Evolutionary conservation across 331 rosid genomes (phyloP), one percentile per base, ranked within the genome.

Genomic region (Phaseolus coccineus): DNA sequence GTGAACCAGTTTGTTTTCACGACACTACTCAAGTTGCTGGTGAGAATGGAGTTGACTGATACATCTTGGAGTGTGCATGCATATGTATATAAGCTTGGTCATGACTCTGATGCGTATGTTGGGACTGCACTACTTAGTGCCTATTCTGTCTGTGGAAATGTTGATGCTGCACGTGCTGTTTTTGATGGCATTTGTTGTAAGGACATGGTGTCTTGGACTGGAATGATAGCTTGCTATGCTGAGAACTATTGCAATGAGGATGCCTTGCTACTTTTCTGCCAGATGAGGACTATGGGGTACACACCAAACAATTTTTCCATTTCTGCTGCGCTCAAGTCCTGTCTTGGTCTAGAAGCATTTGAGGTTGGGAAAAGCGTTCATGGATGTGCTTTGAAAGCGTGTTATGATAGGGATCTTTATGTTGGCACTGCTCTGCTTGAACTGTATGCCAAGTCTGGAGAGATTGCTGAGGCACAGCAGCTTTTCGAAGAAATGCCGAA

Each of bases 171-270:
- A 0, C 77, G 71, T 13, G 71, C 24, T 22, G 64, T 79, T 46
- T 79, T 79, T 0, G 24, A 69, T 59, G 71, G 53, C 1, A 58
- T 79, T 79, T 69, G 1, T 61, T 58, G 15, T 48, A 58, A 79
- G 77, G 82, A 70, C 46, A 70, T 79, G 82, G 77, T 79, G 1
- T 79, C 82, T 28, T 79, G 82, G 82, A 79, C 82, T 79, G 82
- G 82, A 40, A 79, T 79, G 82, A 30, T 79, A 7, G 71, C 71
- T 70, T 79, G 77, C 50, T 79, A 79, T 59, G 77, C 77, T 59
- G 77, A 79, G 44, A 79, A 79, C 48, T 31, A 16, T 27, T 79
- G 11, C 55, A 53, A 70, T 25, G 64, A 58, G 53, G 77, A 79
- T 8, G 47, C 82, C 0, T 33, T 79, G 63, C 77, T 46, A 10